phyloP scores from a whole-genome alignment of 2,329 filamentous ascomycete genomes.

The Monilinia fructicola region DNA sequence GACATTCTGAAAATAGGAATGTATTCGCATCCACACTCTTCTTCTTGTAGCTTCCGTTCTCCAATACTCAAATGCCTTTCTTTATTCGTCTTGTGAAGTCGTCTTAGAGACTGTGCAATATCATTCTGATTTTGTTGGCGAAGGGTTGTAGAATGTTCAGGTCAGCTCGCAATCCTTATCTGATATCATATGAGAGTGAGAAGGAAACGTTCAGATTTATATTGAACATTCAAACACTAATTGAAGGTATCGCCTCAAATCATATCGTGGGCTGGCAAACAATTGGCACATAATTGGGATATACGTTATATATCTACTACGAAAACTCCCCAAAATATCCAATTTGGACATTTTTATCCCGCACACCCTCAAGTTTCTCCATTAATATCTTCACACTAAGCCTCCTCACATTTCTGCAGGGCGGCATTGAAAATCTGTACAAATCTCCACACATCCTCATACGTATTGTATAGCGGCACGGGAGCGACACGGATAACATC shows the following conservation, averaged over 20 bases:
- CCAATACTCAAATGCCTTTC: too few species aligned
- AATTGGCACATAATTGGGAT: background rate
- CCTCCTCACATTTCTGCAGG: constrained; percentile 26
- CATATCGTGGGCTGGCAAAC: background rate
- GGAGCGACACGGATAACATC: constrained; percentile 83
- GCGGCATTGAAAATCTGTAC: constrained; percentile 48
- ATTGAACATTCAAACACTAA: background rate
- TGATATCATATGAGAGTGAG: background rate
- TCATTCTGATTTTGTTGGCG: background rate
- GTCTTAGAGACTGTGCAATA: background rate
- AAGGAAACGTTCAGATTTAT: background rate
- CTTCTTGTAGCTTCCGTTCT: too few species aligned
- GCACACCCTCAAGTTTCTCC: background rate
- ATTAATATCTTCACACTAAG: background rate
- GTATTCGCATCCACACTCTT: too few species aligned
- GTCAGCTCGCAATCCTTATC: background rate
- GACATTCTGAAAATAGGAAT: too few species aligned
- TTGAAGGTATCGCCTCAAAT: background rate
- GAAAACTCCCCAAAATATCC: background rate
- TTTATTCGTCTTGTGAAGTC: too few species aligned
- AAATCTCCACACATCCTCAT: constrained; percentile 67
- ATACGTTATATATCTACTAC: constrained; percentile 1
- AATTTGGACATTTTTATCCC: background rate
- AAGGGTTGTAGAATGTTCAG: background rate
- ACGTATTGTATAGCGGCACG: constrained; percentile 80